Evolutionary conservation across 208 protist species (phyloP).

Genomic region (Acanthamoeba castellanii): DNA sequence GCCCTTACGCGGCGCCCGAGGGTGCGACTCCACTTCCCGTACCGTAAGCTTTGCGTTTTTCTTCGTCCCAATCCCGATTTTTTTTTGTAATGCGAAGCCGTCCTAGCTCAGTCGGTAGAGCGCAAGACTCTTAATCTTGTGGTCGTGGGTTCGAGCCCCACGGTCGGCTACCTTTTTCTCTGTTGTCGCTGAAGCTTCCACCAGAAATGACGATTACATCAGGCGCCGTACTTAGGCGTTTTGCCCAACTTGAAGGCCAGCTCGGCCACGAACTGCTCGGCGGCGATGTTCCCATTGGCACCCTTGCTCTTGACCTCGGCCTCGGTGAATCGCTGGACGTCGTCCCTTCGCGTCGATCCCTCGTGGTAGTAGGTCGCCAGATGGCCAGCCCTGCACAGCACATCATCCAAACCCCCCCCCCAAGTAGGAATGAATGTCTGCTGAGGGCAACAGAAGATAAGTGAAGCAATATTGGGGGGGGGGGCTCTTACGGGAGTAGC

Average conservation of each 20-base stretch:
- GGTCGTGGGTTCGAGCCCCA: too few species aligned
- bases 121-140: too few species aligned
- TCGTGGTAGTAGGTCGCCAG: constrained; percentile 41
- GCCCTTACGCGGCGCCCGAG: too few species aligned
- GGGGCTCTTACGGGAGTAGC: not conserved
- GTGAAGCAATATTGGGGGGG: too few species aligned
- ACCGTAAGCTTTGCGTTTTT: too few species aligned
- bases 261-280: constrained; percentile 40
- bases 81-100: too few species aligned
- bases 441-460: not conserved
- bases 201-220: too few species aligned
- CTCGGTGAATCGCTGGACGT: not conserved
- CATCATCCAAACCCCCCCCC: not conserved
- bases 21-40: too few species aligned
- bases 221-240: constrained; percentile 51
- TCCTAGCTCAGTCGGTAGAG: too few species aligned
- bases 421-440: not conserved
- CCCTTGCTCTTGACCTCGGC: not conserved
- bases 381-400: not conserved
- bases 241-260: constrained; percentile 58
- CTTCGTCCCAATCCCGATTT: too few species aligned
- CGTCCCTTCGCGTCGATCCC: constrained; percentile 39
- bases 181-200: too few species aligned
- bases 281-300: constrained; percentile 10
- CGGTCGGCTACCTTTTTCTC: too few species aligned